These are phyloP conservation scores for Nicotiana tabacum DNA, from an alignment of 257 asterid species.

Conservation along the genomic window DNA sequence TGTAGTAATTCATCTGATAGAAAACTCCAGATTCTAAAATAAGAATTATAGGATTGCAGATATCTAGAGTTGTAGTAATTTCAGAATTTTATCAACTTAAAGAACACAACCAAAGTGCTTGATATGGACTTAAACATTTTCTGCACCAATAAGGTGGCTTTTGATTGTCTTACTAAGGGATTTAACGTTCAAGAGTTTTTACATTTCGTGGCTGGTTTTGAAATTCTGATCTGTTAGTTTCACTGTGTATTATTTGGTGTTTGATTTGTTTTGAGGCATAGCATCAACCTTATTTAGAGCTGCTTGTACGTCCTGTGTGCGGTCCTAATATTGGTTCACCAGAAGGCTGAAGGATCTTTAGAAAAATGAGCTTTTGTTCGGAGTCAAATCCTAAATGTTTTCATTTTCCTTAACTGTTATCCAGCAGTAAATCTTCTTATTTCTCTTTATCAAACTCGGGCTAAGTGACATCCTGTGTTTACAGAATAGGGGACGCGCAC, in stretches of 20 bases:
- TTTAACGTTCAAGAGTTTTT: neutral
- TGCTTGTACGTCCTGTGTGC: neutral
- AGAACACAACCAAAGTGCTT: neutral
- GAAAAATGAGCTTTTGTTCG: neutral
- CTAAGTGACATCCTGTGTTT: neutral
- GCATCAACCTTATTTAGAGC: neutral
- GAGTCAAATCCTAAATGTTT: too few relatives aligned
- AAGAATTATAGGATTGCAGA: neutral
- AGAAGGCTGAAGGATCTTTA: neutral
- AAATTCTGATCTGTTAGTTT: neutral
- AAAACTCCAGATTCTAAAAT: neutral
- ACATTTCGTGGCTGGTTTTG: neutral
- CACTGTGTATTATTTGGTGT: neutral
- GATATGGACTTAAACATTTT: neutral
- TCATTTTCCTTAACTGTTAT: neutral
- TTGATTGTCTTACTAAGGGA: neutral
- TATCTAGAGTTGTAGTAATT: neutral
- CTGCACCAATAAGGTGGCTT: neutral
- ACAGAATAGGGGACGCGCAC: slow-evolving; percentile 17
- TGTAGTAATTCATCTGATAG: neutral
- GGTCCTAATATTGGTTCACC: neutral
- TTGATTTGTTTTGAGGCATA: neutral
- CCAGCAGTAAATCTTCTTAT: neutral
- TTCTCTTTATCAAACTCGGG: neutral
- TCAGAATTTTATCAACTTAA: neutral